Base-by-base conservation (phyloP, 352 stramenopile genomes). In the Phytophthora boehmeriae region DNA sequence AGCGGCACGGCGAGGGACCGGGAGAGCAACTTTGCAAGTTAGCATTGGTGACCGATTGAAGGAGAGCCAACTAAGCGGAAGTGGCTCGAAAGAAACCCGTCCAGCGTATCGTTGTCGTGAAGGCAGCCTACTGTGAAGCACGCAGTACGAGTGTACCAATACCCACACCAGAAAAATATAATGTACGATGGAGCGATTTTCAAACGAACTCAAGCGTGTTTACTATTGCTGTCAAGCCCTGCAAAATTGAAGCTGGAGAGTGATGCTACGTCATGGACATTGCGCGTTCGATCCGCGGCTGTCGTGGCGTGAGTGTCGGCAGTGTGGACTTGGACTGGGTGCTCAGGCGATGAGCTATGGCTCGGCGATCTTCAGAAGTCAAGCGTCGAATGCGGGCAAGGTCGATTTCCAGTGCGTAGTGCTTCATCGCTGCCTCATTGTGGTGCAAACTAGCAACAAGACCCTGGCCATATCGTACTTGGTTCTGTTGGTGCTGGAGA, bases 181-280 rank as follows among this genome's bases (percentile, higher is more conserved):
- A 71, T 76, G 68, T 76, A 74, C 51, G 68, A 76, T 74, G 68
- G 68, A 76, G 64, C 63, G 54, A 73, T 74, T 76, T 75, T 72
- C 28, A 66, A 62, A 45, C 45, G 11, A 69, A 42, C 4, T 52
- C 43, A 19, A 17, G 36, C 10, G 17, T 43, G 22, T 42, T 30
- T 30, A 30, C 25, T 6, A 30, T 30, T 30, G n/a, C n/a, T n/a
- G n/a, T n/a, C n/a, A n/a, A n/a, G n/a, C n/a, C n/a, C n/a, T n/a
- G 25, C 25, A 30, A 30, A 30, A 30, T 30, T 30, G 25, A 30
- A 30, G 3, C 25, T 30, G 25, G 25, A 30, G 25, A 6, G 25
- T 30, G 25, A 8, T 30, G 25, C 25, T 30, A 30, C 25, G 25
- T 30, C 25, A 30, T 30, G 25, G 25, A 30, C 25, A 30, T 30